Evolutionary conservation across 495 filamentous ascomycete species (phyloP), one percentile per base, ranked within the genome.

Genomic region (Collariella sp.): DNA sequence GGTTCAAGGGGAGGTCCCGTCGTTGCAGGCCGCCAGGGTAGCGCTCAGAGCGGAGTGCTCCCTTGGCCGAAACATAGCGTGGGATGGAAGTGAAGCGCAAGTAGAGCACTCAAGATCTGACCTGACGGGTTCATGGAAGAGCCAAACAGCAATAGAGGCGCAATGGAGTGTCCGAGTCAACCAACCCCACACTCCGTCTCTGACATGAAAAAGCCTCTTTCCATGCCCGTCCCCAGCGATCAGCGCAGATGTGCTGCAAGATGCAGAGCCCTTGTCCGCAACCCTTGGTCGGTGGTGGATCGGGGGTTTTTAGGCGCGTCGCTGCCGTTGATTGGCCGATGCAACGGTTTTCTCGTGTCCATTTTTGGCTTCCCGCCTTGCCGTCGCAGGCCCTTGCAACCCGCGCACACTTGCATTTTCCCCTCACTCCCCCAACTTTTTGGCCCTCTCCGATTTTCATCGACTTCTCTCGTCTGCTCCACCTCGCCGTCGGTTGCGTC

Each of bases 301-400:
- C 62, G 57, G 51, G 52, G 56, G 22, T 56, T 61, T 54, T 19
- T 53, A 46, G 24, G 15, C 7, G 5, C 18, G 39, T 33, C 55
- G 44, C 46, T 51, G 54, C 46, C 52, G 59, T 55, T 70, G 70
- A 68, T 72, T 75, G 71, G 72, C 64, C 72, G 69, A 72, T 73
- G 73, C 72, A 64, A 39, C 62, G 53, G 69, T 74, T 74, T 59
- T 76, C 73, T 76, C 73, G 73, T 76, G 71, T 76, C 72, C 73
- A 75, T 71, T 74, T 74, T 76, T 76, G 73, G 73, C 51, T 46
- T 43, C 50, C 60, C 46, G 40, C 54, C 35, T 52, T 46, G 36
- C 56, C 55, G 55, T 59, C 53, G 54, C 54, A 56, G 41, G 44
- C 55, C 60, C 60, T 42, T 29, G 19, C 55, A 20, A n/a, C n/a